Evolutionary conservation across 352 stramenopile genomes (phyloP).

Genomic region (Pythium diclinum): DNA sequence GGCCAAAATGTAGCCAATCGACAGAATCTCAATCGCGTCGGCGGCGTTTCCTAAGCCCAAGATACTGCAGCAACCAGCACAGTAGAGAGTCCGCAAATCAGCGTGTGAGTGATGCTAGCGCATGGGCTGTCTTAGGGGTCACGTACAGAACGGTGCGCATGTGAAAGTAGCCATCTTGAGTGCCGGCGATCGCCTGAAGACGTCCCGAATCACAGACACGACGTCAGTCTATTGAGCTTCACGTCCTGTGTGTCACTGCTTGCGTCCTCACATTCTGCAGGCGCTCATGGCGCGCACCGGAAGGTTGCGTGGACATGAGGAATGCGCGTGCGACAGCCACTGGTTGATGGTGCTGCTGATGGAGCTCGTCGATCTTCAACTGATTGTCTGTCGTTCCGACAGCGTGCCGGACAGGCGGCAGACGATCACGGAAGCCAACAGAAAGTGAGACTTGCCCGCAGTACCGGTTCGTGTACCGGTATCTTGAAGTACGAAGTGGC

Average conservation of each 20-base stretch:
- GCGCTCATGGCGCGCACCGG: constrained; percentile 19
- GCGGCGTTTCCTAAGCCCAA: constrained; percentile 82
- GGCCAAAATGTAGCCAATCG: constrained; percentile 89
- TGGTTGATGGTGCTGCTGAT: not conserved
- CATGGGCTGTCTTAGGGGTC: not conserved
- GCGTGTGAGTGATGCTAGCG: not conserved
- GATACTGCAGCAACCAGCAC: constrained; percentile 43
- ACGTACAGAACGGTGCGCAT: constrained; percentile 64
- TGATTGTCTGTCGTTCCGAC: not conserved
- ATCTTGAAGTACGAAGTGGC: not conserved
- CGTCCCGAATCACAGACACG: not conserved
- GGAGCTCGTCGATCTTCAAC: not conserved
- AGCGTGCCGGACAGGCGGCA: not conserved
- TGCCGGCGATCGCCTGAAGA: constrained; percentile 47
- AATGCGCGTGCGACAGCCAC: not conserved
- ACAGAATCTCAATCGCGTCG: constrained; percentile 90
- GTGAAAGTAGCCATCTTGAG: constrained; percentile 64
- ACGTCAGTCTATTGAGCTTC: not conserved
- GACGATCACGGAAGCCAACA: constrained; percentile 2
- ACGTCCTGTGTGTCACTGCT: not conserved
- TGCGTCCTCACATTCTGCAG: constrained; percentile 23
- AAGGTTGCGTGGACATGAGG: not conserved
- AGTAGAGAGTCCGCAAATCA: not conserved
- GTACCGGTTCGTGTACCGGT: not conserved
- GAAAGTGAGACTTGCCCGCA: not conserved